Base-by-base conservation (phyloP, 2,329 filamentous ascomycete species). In the Aspergillus sp. region DNA sequence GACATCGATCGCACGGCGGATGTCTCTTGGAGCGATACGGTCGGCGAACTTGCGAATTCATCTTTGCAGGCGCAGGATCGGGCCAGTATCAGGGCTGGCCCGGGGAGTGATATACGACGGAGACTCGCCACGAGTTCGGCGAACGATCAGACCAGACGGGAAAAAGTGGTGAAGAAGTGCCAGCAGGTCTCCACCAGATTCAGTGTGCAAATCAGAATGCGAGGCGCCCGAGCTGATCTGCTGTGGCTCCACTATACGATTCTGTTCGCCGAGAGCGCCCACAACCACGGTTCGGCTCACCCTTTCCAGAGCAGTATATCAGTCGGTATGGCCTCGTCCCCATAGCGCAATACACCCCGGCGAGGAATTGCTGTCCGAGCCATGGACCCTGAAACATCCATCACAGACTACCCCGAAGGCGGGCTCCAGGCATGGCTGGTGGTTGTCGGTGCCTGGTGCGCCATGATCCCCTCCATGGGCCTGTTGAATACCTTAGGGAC, bases 351-450 rank as follows among this genome's bases (percentile, higher is more conserved):
- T 11, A 4, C 27, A 31, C 27, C 27, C 9, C 27, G 27, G 27
- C 27, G 6, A 31, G 27, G 35, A 37, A n/a, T n/a, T 15, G 9
- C 4, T 8, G 15, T 37, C 35, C 35, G 15, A 33, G 41, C 43
- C 27, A 47, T 21, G 27, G 12, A 6, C 12, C 2, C n/a, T 14
- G 46, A 48, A 5, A 23, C 31, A 3, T n/a, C 11, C 12, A 15
- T 9, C 3, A 21, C 37, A 11, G 27, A 40, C 6, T 64, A 63
- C 17, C 77, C 78, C 0, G 78, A 80, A 58, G 77, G 78, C 15
- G 77, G 77, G 0, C 57, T 69, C 2, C 59, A 64, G 41, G 77
- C 78, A 35, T 80, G 78, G 75, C 68, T 75, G 0, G 76, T 79
- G 1, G 78, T 79, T 0, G 58, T 74, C 2, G 78, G 77, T 6